A percentile compares a stretch with the other conserved stretches of the same genome.
Evolutionary conservation across 306 rosid species (phyloP).

Genomic region (Rubus parviflorus): DNA sequence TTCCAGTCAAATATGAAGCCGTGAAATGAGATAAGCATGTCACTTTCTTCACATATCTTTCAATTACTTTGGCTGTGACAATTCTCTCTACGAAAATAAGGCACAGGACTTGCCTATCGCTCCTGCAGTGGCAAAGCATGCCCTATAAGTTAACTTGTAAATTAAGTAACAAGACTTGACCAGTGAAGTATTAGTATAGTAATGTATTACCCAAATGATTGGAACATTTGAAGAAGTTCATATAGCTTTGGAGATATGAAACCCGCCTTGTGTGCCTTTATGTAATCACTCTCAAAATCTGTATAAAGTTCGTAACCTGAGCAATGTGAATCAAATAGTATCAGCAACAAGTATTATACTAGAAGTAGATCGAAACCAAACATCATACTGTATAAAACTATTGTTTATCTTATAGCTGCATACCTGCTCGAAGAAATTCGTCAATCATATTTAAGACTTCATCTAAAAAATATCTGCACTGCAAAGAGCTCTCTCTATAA

Average conservation of each 20-base stretch:
- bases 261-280: constrained; percentile 56
- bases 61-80: constrained; percentile 73
- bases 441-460: constrained; percentile 45
- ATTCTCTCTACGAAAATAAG: constrained; percentile 82
- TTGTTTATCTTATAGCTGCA: neutral
- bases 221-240: constrained; percentile 71
- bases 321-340: constrained; percentile 19
- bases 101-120: constrained; percentile 54
- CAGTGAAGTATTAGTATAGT: neutral
- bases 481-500: constrained; percentile 42
- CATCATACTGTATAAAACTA: neutral
- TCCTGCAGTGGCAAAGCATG: constrained; percentile 45
- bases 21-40: constrained; percentile 58
- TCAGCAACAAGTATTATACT: neutral
- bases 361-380: neutral
- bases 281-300: constrained; percentile 42
- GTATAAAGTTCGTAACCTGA: constrained; percentile 48
- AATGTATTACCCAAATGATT: constrained; percentile 66
- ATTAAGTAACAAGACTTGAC: constrained; percentile 15
- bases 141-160: constrained; percentile 24
- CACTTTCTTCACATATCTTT: constrained; percentile 65
- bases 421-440: constrained; percentile 51
- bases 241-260: constrained; percentile 68
- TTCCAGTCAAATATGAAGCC: constrained; percentile 80
- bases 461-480: constrained; percentile 47